Conservation (phyloP, 495 filamentous ascomycete species). For the Pseudomonodictys pantanalensis region DNA sequence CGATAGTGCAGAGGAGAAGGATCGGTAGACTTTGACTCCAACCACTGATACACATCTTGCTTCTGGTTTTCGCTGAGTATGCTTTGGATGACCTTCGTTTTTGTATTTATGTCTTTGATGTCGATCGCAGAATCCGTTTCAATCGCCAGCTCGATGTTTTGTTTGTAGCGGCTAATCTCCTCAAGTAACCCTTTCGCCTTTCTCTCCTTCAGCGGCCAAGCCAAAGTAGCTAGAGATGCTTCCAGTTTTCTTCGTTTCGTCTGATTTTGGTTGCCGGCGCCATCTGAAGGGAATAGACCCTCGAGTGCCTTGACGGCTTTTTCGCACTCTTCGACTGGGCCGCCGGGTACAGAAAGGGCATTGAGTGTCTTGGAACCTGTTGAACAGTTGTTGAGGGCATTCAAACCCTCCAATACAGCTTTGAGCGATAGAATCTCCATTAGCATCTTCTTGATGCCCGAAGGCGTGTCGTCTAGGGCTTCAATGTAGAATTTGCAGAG, state of each 20-base stretch:
- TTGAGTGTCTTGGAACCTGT: no score
- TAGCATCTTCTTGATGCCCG: conserved; percentile 33
- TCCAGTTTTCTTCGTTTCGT: conserved; percentile 3
- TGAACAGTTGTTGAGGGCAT: not conserved
- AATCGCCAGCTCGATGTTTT: conserved; percentile 33
- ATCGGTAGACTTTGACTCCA: no score
- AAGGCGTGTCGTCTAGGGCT: conserved; percentile 22
- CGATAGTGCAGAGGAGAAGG: not conserved
- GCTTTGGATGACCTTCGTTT: conserved; percentile 6
- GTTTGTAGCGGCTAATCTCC: conserved; percentile 33
- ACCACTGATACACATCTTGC: no score
- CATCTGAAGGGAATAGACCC: conserved; percentile 1
- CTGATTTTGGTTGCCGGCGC: not conserved
- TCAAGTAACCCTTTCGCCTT: conserved; percentile 30
- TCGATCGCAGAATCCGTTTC: conserved; percentile 25
- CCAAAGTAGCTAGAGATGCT: conserved; percentile 18
- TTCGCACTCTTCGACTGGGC: conserved; percentile 6
- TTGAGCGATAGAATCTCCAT: conserved; percentile 32
- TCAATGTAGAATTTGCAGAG: conserved; percentile 37
- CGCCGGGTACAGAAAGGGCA: not conserved
- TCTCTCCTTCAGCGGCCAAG: conserved; percentile 34
- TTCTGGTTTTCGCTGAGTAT: no score
- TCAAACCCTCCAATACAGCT: conserved; percentile 24
- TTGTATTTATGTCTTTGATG: conserved; percentile 24
- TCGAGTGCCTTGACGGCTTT: not conserved